Conservation (phyloP, 2,329 filamentous ascomycete species). For the Pestalotiopsis sp. region DNA sequence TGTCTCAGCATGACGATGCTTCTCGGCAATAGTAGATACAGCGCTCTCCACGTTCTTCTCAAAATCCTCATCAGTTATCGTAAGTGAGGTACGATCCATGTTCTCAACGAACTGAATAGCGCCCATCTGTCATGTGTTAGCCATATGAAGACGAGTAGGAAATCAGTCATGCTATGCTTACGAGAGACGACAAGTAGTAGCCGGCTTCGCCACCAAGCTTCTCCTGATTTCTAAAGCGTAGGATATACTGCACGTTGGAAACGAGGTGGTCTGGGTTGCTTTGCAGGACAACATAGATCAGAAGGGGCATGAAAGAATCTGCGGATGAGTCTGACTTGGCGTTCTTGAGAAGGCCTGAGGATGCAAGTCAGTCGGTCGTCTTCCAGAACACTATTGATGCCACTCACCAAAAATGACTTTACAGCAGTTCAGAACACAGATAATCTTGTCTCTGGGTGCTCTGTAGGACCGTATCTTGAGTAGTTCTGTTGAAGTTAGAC, state of each 20-base stretch:
- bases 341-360: constrained; percentile 79
- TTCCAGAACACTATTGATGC: not conserved
- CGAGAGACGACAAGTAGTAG: constrained; percentile 94
- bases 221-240: constrained; percentile 95
- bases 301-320: constrained; percentile 90
- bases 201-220: constrained; percentile 97
- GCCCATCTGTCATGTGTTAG: constrained; percentile 64
- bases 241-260: constrained; percentile 96
- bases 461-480: constrained; percentile 96
- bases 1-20: constrained; percentile 62
- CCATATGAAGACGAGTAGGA: not conserved
- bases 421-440: constrained; percentile 97
- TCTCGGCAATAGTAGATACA: constrained; percentile 93
- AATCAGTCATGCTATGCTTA: constrained; percentile 39
- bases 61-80: constrained; percentile 93
- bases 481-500: constrained; percentile 64
- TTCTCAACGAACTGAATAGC: constrained; percentile 97
- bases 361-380: constrained; percentile 2
- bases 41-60: constrained; percentile 95
- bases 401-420: constrained; percentile 92
- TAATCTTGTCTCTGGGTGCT: constrained; percentile 97
- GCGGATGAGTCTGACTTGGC: constrained; percentile 92
- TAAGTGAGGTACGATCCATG: constrained; percentile 89
- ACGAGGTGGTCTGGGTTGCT: constrained; percentile 94
- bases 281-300: constrained; percentile 95